Base-by-base conservation (phyloP, 23 red algal species). In the Gracilaria domingensis region DNA sequence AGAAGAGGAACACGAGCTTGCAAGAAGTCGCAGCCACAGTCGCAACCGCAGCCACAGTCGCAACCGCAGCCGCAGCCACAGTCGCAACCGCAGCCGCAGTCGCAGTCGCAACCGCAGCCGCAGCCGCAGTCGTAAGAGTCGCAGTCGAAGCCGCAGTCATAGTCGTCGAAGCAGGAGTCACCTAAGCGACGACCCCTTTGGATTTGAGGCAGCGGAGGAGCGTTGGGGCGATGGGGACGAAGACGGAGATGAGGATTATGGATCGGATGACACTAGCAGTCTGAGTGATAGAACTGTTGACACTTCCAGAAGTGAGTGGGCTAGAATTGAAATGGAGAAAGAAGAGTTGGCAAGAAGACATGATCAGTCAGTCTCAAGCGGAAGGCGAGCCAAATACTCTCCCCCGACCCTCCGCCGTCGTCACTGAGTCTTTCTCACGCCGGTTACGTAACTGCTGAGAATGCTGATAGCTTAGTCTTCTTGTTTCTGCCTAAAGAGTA, bases 231-330 rank as follows among this genome's bases (percentile, higher is more conserved):
- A 62, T 23, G 16, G 25, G 0, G 1, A 5, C 5, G 50, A 21
- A 50, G 45, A 77, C 5, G 72, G 32, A 11, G 25, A 51, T 14
- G 42, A 51, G 1, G 23, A 77, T 51, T 8, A 77, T 9, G 34
- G 23, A 48, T 77, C 72, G n/a, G 38, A 45, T 51, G 72, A 77
- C 42, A 77, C 72, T 16, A 77, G 72, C 72, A 51, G 38, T 77
- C 39, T 77, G 21, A 82, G 79, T 60, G 79, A 82, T 16, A 33
- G 36, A 82, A 62, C 79, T 40, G 54, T 39, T n/a, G 75, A 79
- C 29, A 79, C 75, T 30, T 18, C 40, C 0, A 39, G 17, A 29
- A 82, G 79, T 30, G 54, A 59, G 54, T 82, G 79, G 79, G 79
- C 79, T 9, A 59, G 79, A 65, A 65, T 59, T 60, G 79, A 82